Conservation (phyloP, 805 yeast species). For the Diddensiella transvaalensis region DNA sequence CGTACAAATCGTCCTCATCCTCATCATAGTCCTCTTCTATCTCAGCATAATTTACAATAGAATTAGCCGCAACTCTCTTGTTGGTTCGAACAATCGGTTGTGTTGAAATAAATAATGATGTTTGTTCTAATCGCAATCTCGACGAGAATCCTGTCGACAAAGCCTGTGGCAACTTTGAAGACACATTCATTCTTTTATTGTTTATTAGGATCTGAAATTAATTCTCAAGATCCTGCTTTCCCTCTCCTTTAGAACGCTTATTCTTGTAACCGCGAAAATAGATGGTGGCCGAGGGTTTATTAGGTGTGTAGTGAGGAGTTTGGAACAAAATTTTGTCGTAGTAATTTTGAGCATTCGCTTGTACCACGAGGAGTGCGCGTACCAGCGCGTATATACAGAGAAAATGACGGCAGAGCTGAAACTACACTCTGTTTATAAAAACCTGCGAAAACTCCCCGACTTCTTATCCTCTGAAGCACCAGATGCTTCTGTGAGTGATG, state of each 20-base stretch:
- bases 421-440: neutral
- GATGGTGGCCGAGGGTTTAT: too few species aligned
- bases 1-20: constrained; percentile 38
- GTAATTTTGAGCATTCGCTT: neutral
- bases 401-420: neutral
- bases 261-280: too few species aligned
- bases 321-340: neutral
- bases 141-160: constrained; percentile 69
- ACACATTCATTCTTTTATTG: too few species aligned
- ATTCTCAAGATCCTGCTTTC: too few species aligned
- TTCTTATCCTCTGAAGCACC: neutral
- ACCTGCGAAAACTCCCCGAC: neutral
- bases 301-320: too few species aligned
- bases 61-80: constrained; percentile 55
- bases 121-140: constrained; percentile 68
- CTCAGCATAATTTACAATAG: constrained; percentile 79
- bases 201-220: too few species aligned
- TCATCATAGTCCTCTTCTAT: constrained; percentile 62
- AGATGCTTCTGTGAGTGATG: neutral
- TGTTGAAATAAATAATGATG: constrained; percentile 68
- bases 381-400: too few species aligned
- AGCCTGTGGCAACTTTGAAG: constrained; percentile 58
- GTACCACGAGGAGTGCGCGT: too few species aligned
- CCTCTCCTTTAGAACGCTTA: too few species aligned
- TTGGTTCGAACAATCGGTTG: constrained; percentile 71